Evolutionary conservation across 2,329 filamentous ascomycete species (phyloP).

Genomic region (Colletotrichum theobromicola): DNA sequence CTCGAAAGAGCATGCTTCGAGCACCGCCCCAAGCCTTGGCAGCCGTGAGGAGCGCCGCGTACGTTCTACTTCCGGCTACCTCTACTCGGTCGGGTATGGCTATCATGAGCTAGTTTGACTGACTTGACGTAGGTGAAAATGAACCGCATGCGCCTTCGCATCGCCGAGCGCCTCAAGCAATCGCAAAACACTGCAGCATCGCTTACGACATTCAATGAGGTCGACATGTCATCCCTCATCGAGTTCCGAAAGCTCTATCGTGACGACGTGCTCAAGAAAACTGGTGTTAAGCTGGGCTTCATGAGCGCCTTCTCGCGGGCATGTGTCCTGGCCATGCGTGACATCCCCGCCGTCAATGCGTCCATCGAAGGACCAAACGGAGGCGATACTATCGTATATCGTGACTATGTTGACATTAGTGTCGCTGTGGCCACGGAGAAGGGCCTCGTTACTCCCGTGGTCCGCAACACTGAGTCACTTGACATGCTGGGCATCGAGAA

Average conservation of each 20-base stretch:
- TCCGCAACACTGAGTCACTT: constrained; percentile 89
- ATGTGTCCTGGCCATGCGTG: constrained; percentile 88
- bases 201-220: constrained; percentile 97
- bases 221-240: constrained; percentile 98
- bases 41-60: constrained; percentile 88
- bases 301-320: constrained; percentile 98
- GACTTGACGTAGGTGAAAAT: constrained; percentile 81
- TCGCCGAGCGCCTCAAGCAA: constrained; percentile 97
- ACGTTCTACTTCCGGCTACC: constrained; percentile 41
- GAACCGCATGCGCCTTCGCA: constrained; percentile 98
- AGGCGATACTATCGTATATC: constrained; percentile 97
- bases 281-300: constrained; percentile 97
- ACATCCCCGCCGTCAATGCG: constrained; percentile 93
- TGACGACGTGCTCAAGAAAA: constrained; percentile 94
- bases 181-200: constrained; percentile 98
- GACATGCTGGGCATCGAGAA: constrained; percentile 90
- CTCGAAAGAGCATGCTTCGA: constrained; percentile 25
- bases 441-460: constrained; percentile 94
- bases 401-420: constrained; percentile 97
- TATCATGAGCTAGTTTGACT: background rate
- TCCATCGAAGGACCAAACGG: constrained; percentile 95
- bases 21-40: constrained; percentile 58
- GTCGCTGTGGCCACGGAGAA: constrained; percentile 98
- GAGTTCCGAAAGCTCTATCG: constrained; percentile 98
- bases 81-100: background rate